phyloP scores from a whole-genome alignment of 2,329 filamentous ascomycete genomes.

The Neonectria ditissima region DNA sequence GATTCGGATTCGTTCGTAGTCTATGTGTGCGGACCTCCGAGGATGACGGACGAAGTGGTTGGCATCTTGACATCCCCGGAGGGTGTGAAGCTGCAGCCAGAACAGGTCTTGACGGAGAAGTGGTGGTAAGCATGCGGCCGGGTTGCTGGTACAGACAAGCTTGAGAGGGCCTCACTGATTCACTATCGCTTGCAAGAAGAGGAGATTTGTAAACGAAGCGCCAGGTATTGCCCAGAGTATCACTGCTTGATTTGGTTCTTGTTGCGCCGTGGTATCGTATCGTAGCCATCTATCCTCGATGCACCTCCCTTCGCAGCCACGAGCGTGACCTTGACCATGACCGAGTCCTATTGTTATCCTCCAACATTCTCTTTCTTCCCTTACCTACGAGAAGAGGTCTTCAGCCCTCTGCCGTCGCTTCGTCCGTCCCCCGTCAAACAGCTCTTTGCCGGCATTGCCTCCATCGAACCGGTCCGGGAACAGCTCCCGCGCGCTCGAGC shows the following conservation, averaged over 20 bases:
- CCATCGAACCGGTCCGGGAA: conserved; percentile 72
- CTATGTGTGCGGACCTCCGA: conserved; percentile 76
- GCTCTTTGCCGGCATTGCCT: conserved; percentile 74
- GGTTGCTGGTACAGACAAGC: not conserved
- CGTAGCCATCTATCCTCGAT: conserved; percentile 38
- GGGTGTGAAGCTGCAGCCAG: conserved; percentile 54
- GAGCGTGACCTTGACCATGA: not conserved
- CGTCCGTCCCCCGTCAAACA: conserved; percentile 65
- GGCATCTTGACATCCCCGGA: conserved; percentile 53
- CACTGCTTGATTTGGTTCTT: conserved; percentile 29
- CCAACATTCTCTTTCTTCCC: not conserved
- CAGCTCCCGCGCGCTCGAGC: conserved; percentile 68
- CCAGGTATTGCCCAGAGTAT: conserved; percentile 21
- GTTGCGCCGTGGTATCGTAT: conserved; percentile 46
- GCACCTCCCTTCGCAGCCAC: conserved; percentile 25
- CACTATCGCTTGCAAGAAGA: conserved; percentile 3
- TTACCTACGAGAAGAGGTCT: conserved; percentile 73
- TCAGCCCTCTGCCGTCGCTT: conserved; percentile 76
- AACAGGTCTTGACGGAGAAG: conserved; percentile 68
- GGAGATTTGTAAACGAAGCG: not conserved
- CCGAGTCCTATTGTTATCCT: conserved; percentile 6
- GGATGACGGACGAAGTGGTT: conserved; percentile 77
- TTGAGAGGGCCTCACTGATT: not conserved
- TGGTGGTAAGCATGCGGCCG: conserved; percentile 65
- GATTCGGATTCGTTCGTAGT: conserved; percentile 59